Conservation (phyloP, 164 flowering plant species). For the Nymphaea colorata region DNA sequence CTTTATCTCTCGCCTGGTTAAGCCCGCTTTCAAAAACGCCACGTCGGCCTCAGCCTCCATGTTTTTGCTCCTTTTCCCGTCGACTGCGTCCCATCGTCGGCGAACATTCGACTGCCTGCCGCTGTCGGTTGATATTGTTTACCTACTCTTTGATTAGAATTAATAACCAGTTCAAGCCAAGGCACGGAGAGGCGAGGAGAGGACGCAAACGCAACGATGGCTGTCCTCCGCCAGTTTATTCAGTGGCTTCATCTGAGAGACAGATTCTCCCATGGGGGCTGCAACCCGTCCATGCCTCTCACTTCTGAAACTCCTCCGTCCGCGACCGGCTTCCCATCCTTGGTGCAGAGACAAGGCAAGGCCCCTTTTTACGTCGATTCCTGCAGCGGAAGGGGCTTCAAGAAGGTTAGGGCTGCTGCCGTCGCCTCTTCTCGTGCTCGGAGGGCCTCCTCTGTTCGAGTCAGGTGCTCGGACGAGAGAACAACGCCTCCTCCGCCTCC, state of each 20-base stretch:
- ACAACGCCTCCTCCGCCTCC: slow-evolving; percentile 25
- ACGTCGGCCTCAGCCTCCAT: too few species aligned
- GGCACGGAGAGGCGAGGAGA: not conserved
- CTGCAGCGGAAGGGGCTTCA: too few species aligned
- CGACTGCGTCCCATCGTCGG: too few species aligned
- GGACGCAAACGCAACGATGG: not conserved
- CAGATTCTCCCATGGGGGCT: not conserved
- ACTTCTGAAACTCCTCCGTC: not conserved
- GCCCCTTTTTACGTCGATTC: not conserved
- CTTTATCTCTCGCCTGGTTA: too few species aligned
- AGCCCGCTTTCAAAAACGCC: too few species aligned
- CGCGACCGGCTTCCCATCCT: not conserved
- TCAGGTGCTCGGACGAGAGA: not conserved
- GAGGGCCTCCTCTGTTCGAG: not conserved
- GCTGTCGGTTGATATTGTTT: too few species aligned
- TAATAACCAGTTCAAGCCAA: too few species aligned
- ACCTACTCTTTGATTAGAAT: too few species aligned
- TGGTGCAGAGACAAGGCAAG: not conserved
- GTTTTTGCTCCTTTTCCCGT: too few species aligned
- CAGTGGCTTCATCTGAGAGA: not conserved
- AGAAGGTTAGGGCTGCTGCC: too few species aligned
- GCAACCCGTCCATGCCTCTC: not conserved
- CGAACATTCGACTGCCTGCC: too few species aligned
- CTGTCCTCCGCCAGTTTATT: not conserved
- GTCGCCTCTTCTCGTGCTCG: not conserved